phyloP scores from a whole-genome alignment of 805 yeast species.

The Yarrowia osloensis region DNA sequence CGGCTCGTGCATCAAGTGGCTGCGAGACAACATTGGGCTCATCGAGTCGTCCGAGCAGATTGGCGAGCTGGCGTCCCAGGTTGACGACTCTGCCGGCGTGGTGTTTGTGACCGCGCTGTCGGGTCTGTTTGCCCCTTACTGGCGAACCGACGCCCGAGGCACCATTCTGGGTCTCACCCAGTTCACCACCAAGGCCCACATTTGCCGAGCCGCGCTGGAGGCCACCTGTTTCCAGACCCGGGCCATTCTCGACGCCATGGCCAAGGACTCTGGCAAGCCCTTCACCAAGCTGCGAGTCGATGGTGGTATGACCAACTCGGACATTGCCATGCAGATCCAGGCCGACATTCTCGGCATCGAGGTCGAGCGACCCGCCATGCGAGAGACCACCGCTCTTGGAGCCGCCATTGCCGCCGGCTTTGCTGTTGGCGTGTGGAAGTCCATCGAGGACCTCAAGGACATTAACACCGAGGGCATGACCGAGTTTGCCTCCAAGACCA shows the following conservation, averaged over 20 bases:
- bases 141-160: constrained; percentile 92
- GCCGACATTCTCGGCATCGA: constrained; percentile 88
- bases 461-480: constrained; percentile 39
- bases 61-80: constrained; percentile 86
- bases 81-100: constrained; percentile 82
- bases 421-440: constrained; percentile 69
- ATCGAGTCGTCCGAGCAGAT: constrained; percentile 81
- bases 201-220: constrained; percentile 92
- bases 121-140: constrained; percentile 93
- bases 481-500: constrained; percentile 45
- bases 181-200: constrained; percentile 86
- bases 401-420: constrained; percentile 96
- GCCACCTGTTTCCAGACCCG: constrained; percentile 94
- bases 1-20: constrained; percentile 92
- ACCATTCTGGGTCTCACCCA: constrained; percentile 92
- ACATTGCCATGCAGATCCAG: constrained; percentile 90
- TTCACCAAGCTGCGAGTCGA: constrained; percentile 64
- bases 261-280: constrained; percentile 69
- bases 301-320: constrained; percentile 93
- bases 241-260: constrained; percentile 89
- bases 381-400: constrained; percentile 94
- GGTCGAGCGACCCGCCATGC: constrained; percentile 74
- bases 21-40: constrained; percentile 83
- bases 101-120: constrained; percentile 94
- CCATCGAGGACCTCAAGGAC: constrained; percentile 63